Percentiles rank a stretch among this genome's conserved stretches.
phyloP scores from a whole-genome alignment of 257 asterid genomes.

The Avicennia marina region DNA sequence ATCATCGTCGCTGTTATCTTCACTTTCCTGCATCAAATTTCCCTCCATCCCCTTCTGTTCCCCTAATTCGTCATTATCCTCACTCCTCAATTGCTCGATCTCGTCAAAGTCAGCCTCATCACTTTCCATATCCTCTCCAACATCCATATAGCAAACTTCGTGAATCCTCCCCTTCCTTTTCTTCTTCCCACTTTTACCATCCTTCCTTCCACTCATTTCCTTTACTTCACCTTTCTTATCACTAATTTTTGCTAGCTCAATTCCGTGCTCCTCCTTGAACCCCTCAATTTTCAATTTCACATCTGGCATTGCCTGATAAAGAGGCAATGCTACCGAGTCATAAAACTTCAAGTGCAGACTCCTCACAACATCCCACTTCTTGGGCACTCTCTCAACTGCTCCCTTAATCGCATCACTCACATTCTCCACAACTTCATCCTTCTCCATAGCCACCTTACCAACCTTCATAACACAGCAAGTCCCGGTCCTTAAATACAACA shows the following conservation, averaged over 20 bases:
- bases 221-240: conserved; percentile 31
- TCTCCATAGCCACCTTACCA: conserved; percentile 64
- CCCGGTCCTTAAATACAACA: conserved; percentile 65
- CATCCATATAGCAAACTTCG: conserved; percentile 81
- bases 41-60: conserved; percentile 13
- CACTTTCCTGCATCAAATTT: conserved; percentile 4
- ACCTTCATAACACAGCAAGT: conserved; percentile 82
- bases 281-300: conserved; percentile 67
- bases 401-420: conserved; percentile 45
- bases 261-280: conserved; percentile 18
- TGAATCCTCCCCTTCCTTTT: conserved; percentile 69
- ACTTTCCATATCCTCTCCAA: conserved; percentile 40
- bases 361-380: conserved; percentile 87
- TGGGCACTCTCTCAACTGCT: conserved; percentile 49
- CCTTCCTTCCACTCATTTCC: conserved; percentile 26
- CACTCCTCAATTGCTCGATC: conserved; percentile 22
- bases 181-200: conserved; percentile 26
- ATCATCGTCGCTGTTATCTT: too few relatives aligned
- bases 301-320: conserved; percentile 84
- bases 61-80: conserved; percentile 16
- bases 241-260: conserved; percentile 18
- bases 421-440: conserved; percentile 61
- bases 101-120: conserved; percentile 30
- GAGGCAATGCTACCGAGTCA: conserved; percentile 72
- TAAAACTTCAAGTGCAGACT: conserved; percentile 72